Evolutionary conservation across 495 filamentous ascomycete species (phyloP), one percentile per base, ranked within the genome.

Genomic region (Trichoderma asperelloides): DNA sequence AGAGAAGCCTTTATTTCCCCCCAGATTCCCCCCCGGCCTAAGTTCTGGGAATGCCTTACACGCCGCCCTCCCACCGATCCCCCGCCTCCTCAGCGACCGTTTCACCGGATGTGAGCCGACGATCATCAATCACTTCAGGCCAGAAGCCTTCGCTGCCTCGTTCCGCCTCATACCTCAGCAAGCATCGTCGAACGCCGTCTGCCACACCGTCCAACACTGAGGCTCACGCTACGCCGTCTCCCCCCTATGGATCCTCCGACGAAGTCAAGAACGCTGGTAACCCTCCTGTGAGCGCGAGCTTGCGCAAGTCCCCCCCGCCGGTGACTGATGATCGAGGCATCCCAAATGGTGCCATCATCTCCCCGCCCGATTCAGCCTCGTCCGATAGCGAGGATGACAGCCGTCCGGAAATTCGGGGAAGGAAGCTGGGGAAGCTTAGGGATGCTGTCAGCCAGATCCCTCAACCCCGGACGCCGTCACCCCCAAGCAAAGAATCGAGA

Each of bases 381-480:
- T 87, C 85, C 71, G 90, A 88, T 0, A 91, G 91, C 74, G 95
- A 98, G 75, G 93, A 97, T 71, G 95, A 97, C 69, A 85, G 86
- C 9, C 68, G 72, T 43, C 78, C 71, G 66, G 82, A 77, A 72
- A 73, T 74, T 23, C 78, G 81, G 65, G 81, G 80, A 43, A 82
- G 87, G 67, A 79, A 83, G 51, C 78, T 88, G 28, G 82, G 86
- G 69, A 65, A 65, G 64, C 43, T 65, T 15, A 88, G 88, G 71
- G 90, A 90, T 40, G 94, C 92, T 13, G 88, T 97, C 66, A 87
- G 87, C 73, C 84, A 86, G 47, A 91, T 98, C 51, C 86, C 88
- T 63, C 87, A 91, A 65, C 85, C 84, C 68, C 80, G 89, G 30
- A 78, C 80, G 18, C 78, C 79, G 8, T 91, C 89, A n/a, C 89